Base-by-base conservation (phyloP, 225 moss, liverwort and hornwort genomes). In the Physcomitrellopsis africana region DNA sequence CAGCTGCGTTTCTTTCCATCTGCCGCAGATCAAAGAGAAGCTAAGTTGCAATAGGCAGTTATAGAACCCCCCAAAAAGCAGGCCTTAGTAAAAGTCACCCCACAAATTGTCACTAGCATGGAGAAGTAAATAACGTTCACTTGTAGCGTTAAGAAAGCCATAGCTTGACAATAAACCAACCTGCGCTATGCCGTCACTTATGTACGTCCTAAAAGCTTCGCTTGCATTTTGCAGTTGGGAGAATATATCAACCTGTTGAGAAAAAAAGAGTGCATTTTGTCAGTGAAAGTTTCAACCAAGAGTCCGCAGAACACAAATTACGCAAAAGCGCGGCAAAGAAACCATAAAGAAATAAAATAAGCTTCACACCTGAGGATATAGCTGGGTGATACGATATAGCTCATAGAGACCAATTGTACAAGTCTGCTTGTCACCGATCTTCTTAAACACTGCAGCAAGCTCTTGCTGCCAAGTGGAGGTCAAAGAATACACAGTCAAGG, bases 201-300 rank as follows among this genome's bases (percentile, higher is more conserved):
- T 97, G 76, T 97, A 97, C 48, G 92, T 91, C 70, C 96, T 88
- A 60, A 97, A 97, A 18, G 96, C 96, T 91, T 92, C 88, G 81
- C 96, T 97, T 26, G 96, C 94, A 82, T 97, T 97, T 76, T 97
- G 96, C 64, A 97, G 83, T 86, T 97, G 96, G 68, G 96, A 89
- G 73, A 97, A 97, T 49, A 97, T 97, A 77, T 97, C 96, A 65
- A 97, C 94, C 86, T 90, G 76, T 49, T 74, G 43, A n/a, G 57
- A 73, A 42, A 67, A 26, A 49, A 42, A 3, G 6, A 24, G 24
- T 24, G n/a, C 15, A 60, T 37, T 75, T 10, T 47, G n/a, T 42
- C 60, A 51, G 13, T 43, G 63, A 67, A 56, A n/a, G 9, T 24
- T 2, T 13, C 1, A 0, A 41, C 61, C 17, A 0, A 47, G 7